Evolutionary conservation across 108 stramenopile genomes (phyloP).

Genomic region (Heterococcus sp.): DNA sequence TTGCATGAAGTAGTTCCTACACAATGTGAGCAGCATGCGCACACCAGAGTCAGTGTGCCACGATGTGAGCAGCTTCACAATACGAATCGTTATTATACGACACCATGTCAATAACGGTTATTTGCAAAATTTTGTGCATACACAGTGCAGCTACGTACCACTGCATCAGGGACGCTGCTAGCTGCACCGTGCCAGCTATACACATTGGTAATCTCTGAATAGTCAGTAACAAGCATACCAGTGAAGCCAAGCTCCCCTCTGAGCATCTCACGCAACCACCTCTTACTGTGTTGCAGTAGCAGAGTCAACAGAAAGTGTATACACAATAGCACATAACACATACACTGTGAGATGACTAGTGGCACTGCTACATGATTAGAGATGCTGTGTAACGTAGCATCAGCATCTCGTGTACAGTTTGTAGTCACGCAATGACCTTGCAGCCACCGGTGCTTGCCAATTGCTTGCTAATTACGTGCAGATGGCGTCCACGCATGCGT

Average conservation of each 20-base stretch:
- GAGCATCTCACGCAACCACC: conserved; percentile 47
- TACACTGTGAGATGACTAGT: too few relatives aligned
- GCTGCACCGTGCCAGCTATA: conserved; percentile 64
- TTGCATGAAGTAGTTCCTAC: background rate
- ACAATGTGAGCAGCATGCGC: background rate
- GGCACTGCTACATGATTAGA: background rate
- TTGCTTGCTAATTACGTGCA: background rate
- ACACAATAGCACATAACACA: too few relatives aligned
- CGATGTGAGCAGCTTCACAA: too few relatives aligned
- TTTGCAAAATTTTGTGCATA: background rate
- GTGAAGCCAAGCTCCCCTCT: conserved; percentile 64
- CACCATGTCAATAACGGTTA: background rate
- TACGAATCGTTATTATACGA: too few relatives aligned
- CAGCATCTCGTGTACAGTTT: too few relatives aligned
- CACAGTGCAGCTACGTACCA: background rate
- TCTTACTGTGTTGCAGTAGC: background rate
- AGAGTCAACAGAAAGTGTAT: background rate
- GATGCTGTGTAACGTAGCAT: background rate
- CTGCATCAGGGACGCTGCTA: background rate
- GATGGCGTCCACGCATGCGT: background rate
- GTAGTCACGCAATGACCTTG: background rate
- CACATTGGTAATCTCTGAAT: conserved; percentile 72
- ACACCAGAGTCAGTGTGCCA: too few relatives aligned
- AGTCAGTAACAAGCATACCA: conserved; percentile 77
- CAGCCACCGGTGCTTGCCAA: too few relatives aligned